Evolutionary conservation across 306 rosid genomes (phyloP).

Genomic region (Cucurbita pepo): DNA sequence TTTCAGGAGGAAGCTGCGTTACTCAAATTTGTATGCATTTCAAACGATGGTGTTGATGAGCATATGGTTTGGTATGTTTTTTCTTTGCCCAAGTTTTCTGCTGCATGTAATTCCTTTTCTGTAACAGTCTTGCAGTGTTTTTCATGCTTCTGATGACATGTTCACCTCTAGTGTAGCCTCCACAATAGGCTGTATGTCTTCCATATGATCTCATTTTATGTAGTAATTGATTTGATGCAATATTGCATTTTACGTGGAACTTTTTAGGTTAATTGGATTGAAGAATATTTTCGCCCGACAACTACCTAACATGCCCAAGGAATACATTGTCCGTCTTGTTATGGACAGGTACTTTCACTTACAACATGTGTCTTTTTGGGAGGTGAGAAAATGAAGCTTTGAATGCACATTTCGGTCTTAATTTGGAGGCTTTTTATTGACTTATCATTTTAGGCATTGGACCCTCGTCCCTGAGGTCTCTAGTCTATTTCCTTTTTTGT

Average conservation of each 20-base stretch:
- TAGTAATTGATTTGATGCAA: neutral
- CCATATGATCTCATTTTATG: neutral
- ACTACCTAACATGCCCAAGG: slow-evolving; percentile 98
- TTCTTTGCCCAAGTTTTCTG: neutral
- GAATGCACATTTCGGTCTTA: neutral
- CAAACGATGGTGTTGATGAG: slow-evolving; percentile 71
- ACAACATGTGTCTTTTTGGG: neutral
- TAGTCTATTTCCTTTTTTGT: neutral
- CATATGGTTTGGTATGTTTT: slow-evolving; percentile 81
- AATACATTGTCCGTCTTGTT: slow-evolving; percentile 93
- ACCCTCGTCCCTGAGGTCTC: neutral
- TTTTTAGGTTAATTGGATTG: slow-evolving; percentile 75
- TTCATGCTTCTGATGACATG: neutral
- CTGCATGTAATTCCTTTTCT: neutral
- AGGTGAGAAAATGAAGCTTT: neutral
- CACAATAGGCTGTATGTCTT: neutral
- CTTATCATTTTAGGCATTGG: neutral
- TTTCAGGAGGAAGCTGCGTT: slow-evolving; percentile 77
- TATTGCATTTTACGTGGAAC: slow-evolving; percentile 14
- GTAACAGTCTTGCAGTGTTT: neutral
- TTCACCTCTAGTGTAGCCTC: neutral
- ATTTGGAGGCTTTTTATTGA: neutral
- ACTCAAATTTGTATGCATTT: slow-evolving; percentile 66
- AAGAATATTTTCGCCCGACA: slow-evolving; percentile 93
- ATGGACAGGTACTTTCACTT: slow-evolving; percentile 70